Base-by-base conservation (phyloP, 2,329 filamentous ascomycete genomes). In the Paraphoma chrysanthemicola region DNA sequence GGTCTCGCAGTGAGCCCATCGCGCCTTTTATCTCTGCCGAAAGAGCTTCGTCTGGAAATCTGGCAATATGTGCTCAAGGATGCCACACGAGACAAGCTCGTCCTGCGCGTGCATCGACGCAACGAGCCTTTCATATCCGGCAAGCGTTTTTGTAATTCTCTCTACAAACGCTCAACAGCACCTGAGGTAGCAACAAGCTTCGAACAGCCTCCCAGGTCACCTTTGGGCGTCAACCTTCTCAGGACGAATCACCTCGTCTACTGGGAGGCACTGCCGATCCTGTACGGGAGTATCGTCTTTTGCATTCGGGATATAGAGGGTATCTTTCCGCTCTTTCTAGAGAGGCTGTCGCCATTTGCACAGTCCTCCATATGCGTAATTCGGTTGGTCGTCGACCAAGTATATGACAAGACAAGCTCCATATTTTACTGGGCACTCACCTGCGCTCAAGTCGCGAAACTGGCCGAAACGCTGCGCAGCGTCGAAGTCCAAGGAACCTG, bases 381-480 rank as follows among this genome's bases (percentile, higher is more conserved):
- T 17, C 56, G 57, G 14, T 42, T 70, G 7, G 47, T 28, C 6
- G 50, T 63, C 7, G 54, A 44, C 30, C 23, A 45, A 18, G 23
- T 16, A 28, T 4, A 3, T 33, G 33, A 11, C 3, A 33, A 36
- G 28, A 46, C 62, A 36, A 48, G 51, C 2, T 58, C 52, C 2
- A 54, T 56, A 1, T 64, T 70, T 43, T 54, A 68, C 33, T 71
- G 68, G 69, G 63, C 63, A 2, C 41, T 71, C 3, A 69, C 67
- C 1, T 72, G 69, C 43, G 67, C 68, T 9, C 68, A 72, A 38
- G 43, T 69, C 14, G 64, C 66, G 3, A 57, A 56, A 11, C 55
- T 72, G 2, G 53, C 51, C 17, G 47, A 45, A 6, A 53, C 56
- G 0, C 41, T 70, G 12, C 50, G 39, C 5, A n/a, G 54, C 5